phyloP scores from a whole-genome alignment of 768 basidiomycete genomes.

The Lactifluus echinatus region DNA sequence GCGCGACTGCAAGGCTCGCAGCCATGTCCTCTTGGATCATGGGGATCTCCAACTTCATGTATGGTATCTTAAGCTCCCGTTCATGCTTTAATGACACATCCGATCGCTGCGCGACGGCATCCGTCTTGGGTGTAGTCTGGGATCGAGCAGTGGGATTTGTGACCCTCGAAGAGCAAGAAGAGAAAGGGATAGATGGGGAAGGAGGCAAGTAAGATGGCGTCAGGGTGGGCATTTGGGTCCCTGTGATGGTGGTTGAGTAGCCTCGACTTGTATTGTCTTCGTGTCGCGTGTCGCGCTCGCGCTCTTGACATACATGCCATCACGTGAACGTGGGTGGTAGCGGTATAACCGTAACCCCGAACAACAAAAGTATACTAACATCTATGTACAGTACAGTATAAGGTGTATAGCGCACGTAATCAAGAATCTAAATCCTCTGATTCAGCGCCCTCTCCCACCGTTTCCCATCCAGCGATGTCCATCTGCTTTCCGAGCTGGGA shows the following conservation, averaged over 20 bases:
- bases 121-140: conserved; percentile 1
- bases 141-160: not conserved
- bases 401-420: not conserved
- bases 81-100: not conserved
- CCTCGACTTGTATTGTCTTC: too few relatives aligned
- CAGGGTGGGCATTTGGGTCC: conserved; percentile 6
- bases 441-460: not conserved
- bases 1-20: conserved; percentile 49
- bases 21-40: conserved; percentile 50
- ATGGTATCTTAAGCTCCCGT: conserved; percentile 29
- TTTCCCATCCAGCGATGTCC: conserved; percentile 13
- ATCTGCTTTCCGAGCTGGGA: not conserved
- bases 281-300: not conserved
- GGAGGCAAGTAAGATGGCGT: conserved; percentile 6
- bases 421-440: conserved; percentile 3
- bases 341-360: too few relatives aligned
- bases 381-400: too few relatives aligned
- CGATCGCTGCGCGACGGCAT: not conserved
- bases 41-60: conserved; percentile 40
- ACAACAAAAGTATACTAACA: too few relatives aligned
- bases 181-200: not conserved
- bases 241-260: not conserved
- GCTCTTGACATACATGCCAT: not conserved
- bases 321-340: conserved; percentile 14
- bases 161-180: not conserved